Conservation (phyloP, 2,329 filamentous ascomycete genomes). For the Exophiala calicioides region DNA sequence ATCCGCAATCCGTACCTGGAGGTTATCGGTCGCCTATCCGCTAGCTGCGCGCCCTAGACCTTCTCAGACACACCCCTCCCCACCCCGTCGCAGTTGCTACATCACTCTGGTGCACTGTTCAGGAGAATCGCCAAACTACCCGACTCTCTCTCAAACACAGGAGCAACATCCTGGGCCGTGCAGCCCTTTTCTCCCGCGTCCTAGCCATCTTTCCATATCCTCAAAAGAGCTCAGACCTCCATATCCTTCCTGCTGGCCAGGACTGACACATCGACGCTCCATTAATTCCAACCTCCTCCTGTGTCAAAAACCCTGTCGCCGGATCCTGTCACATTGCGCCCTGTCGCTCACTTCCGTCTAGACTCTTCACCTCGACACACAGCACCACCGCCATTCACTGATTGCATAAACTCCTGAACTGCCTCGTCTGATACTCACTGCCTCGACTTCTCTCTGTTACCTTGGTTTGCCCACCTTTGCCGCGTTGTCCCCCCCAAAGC, state of each 20-base stretch:
- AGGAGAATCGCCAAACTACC: slow-evolving; percentile 22
- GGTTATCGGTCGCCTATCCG: slow-evolving; percentile 29
- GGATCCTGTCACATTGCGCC: slow-evolving; percentile 18
- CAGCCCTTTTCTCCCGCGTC: slow-evolving; percentile 3
- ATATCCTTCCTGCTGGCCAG: slow-evolving; percentile 24
- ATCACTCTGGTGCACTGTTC: slow-evolving; percentile 27
- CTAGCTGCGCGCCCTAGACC: slow-evolving; percentile 15
- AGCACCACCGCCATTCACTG: slow-evolving; percentile 6
- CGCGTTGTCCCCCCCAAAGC: too few species aligned
- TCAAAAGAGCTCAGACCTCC: slow-evolving; percentile 19
- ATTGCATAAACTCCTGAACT: slow-evolving; percentile 22
- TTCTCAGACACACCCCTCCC: slow-evolving; percentile 12
- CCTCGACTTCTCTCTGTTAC: slow-evolving; percentile 6
- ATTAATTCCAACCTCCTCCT: slow-evolving; percentile 23
- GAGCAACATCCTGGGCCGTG: slow-evolving; percentile 27
- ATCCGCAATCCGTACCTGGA: slow-evolving; percentile 20
- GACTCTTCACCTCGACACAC: slow-evolving; percentile 12
- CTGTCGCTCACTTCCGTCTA: slow-evolving; percentile 12
- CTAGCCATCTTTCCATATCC: slow-evolving; percentile 7
- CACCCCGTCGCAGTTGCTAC: slow-evolving; percentile 24
- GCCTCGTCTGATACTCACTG: slow-evolving; percentile 17
- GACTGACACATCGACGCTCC: slow-evolving; percentile 17
- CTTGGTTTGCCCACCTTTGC: neutral
- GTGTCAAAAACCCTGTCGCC: slow-evolving; percentile 23
- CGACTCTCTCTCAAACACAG: slow-evolving; percentile 29